Conservation (phyloP, 2,329 filamentous ascomycete species). For the Neopestalotiopsis sp. region DNA sequence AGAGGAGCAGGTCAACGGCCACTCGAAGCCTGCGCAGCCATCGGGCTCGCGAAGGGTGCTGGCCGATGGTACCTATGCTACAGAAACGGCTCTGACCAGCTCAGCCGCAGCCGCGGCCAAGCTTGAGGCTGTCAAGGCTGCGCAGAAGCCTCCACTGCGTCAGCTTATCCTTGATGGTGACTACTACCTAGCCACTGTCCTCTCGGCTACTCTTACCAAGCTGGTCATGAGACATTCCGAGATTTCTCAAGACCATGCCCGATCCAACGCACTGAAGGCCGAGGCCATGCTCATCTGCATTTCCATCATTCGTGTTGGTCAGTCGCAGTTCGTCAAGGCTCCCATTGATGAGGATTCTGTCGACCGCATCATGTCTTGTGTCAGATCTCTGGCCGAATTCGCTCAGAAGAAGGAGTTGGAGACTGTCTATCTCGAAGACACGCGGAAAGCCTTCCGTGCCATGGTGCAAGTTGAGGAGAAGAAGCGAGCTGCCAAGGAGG, state of each 20-base stretch:
- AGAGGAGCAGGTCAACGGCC: slow-evolving; percentile 75
- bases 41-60: slow-evolving; percentile 89
- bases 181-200: slow-evolving; percentile 92
- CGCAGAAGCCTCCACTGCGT: slow-evolving; percentile 91
- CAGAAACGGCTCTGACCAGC: slow-evolving; percentile 93
- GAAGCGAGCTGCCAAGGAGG: slow-evolving; percentile 95
- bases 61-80: slow-evolving; percentile 96
- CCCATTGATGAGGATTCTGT: slow-evolving; percentile 97
- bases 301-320: slow-evolving; percentile 94
- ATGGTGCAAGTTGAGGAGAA: slow-evolving; percentile 98
- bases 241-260: slow-evolving; percentile 82
- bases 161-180: slow-evolving; percentile 97
- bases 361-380: slow-evolving; percentile 98
- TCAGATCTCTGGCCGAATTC: slow-evolving; percentile 90
- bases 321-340: slow-evolving; percentile 98
- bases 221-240: slow-evolving; percentile 97
- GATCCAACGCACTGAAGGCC: slow-evolving; percentile 91
- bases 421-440: slow-evolving; percentile 91
- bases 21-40: slow-evolving; percentile 75
- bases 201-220: slow-evolving; percentile 96
- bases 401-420: slow-evolving; percentile 88
- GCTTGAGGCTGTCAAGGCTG: slow-evolving; percentile 94
- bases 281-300: slow-evolving; percentile 99
- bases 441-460: slow-evolving; percentile 90
- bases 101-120: slow-evolving; percentile 88